Evolutionary conservation across 73 alveolate genomes (phyloP), one percentile per base, ranked within the genome.

Genomic region (Durusdinium trenchii): DNA sequence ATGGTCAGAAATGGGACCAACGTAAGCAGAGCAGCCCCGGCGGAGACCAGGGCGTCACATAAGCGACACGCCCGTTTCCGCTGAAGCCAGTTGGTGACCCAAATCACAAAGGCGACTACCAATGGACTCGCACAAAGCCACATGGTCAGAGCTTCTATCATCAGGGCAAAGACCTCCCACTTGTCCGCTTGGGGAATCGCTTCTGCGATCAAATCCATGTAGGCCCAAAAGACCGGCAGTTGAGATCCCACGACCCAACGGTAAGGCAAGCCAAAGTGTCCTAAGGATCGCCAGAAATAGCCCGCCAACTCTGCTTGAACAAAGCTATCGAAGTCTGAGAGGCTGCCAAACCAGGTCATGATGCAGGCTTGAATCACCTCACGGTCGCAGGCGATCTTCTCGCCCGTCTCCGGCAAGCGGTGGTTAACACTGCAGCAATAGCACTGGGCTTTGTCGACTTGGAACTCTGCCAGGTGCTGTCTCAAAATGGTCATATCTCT

Each of bases 261-360:
- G 67, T 91, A 91, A 7, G 97, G 97, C 89, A 91, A 43, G 7
- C 97, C 97, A 46, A 91, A 91, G 76, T 91, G 97, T 16, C 97
- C 97, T 6, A 91, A 76, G 0, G 97, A 91, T 52, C 97, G 97
- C 97, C 97, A 91, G 87, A 91, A 91, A 43, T 91, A 91, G 86
- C 97, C 97, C 23, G 97, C 97, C 45, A 91, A 51, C 97, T 91
- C 97, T 14, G 97, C 97, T 91, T 91, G 97, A 30, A 91, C 97
- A 52, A 91, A 91, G 54, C 47, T 91, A 87, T 91, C 97, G 54
- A 91, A 91, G 75, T 91, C 97, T 12, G 97, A 26, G 50, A 91
- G 84, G 89, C 76, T 91, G 30, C 97, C 97, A 30, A 91, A 91
- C 97, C 97, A 91, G 16, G 97, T 91, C 97, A 91, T 69, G 69